Base-by-base conservation (phyloP, 768 basidiomycete species). In the Boletus rubropictus region DNA sequence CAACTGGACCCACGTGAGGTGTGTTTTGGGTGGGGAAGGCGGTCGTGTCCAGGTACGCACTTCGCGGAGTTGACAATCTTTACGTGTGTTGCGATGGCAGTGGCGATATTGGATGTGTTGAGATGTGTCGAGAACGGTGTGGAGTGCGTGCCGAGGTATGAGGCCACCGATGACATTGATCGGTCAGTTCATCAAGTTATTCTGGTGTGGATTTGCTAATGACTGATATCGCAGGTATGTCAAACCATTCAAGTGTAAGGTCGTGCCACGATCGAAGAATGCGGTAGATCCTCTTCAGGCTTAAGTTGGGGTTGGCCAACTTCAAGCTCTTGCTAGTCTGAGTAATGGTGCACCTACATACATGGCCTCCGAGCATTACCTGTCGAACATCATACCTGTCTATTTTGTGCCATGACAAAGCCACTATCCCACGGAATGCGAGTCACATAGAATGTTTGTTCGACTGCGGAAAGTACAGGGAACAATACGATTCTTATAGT, bases 1-100 rank as follows among this genome's bases (percentile, higher is more conserved):
- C 39, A 60, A 5, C 45, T 36, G 1, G 51, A 57, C 9, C 46
- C 50, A 2, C 39, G 49, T 5, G 41, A 50, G 2, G 48, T 11
- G 2, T 57, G 52, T 48, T 60, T 59, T 29, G 49, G 58, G 12
- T 59, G 25, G 33, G 58, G 47, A 33, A 49, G 49, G 24, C 46
- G 51, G 15, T 38, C 5, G 22, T 51, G 53, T 39, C 50, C 49
- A 0, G 50, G 58, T 32, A 20, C 12, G 5, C 46, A 48, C 11
- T 28, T 58, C 6, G 57, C 39, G 0, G 46, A 56, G 1, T 9
- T 27, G 7, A 39, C 44, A 1, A 41, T 51, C 10, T 57, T 50
- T 35, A 56, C 39, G 5, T 9, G 6, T 5, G 35, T 40, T 8
- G 39, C 42, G 3, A 49, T 33, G 45, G 18, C 46, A 8, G 35